Evolutionary conservation across 129 eudicot genomes (phyloP), one percentile per base, ranked within the genome.

Genomic region (sunflower (Helianthus annuus)): DNA sequence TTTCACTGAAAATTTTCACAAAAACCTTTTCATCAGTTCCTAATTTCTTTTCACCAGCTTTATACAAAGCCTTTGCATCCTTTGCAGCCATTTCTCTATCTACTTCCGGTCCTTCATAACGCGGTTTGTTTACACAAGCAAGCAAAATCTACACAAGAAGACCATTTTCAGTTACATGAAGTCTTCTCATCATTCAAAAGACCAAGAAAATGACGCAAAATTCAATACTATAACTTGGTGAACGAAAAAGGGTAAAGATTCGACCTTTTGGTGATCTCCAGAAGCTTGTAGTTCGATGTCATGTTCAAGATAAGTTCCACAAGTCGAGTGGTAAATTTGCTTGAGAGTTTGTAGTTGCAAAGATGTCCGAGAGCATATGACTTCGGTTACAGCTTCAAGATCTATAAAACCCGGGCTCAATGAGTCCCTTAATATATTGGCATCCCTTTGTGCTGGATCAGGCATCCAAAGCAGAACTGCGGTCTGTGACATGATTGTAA

Each of bases 401-500:
- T 71, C 73, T 14, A 68, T 19, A 65, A 67, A 53, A 59, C 75
- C 80, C 36, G 10, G 36, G 36, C 36, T 71, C 17, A 85, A 66
- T 9, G 84, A 67, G 48, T 81, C 69, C 51, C 61, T 67, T 70
- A 85, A 69, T 60, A 85, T 60, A 19, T 75, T 17, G 0, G 89
- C 86, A 75, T 85, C 86, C 53, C 86, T 75, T 55, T 69, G 66
- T 49, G 89, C 84, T 78, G 86, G 89, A 76, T 81, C 86, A 69
- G 75, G 89, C 86, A 85, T 85, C 89, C 89, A 85, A 40, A 85
- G 84, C 62, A 85, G n/a, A 66, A 81, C 84, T 70, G 89, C 87
- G 48, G 75, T 79, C 83, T 83, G 66, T 57, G 14, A 65, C 68
- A 56, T 59, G 7, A 48, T 9, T 44, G 44, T 24, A 56, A 12